phyloP scores from a whole-genome alignment of 495 filamentous ascomycete genomes.

The Daldinia decipiens region DNA sequence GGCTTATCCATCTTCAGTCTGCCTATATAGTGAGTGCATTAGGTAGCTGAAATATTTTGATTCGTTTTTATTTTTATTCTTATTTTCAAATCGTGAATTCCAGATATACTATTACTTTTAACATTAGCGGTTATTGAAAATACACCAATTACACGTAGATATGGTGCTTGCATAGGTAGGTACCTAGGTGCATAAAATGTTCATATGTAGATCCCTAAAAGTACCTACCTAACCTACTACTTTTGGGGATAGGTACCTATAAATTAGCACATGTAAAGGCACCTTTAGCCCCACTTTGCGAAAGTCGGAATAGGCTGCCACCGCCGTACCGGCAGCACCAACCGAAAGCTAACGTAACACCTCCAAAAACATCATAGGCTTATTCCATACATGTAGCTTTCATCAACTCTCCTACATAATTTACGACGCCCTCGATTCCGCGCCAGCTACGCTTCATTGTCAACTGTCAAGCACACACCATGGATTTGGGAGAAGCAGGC shows the following conservation, averaged over 20 bases:
- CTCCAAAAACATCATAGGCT: constrained; percentile 27
- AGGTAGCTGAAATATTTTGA: neutral
- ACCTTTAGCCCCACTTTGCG: constrained; percentile 15
- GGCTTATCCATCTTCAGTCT: neutral
- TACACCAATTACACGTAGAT: neutral
- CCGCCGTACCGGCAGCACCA: constrained; percentile 17
- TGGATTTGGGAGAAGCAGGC: constrained; percentile 72
- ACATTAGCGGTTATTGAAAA: no score
- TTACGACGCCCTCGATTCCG: constrained; percentile 26
- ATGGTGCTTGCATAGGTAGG: no score
- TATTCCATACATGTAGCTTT: constrained; percentile 9
- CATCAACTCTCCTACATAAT: constrained; percentile 4
- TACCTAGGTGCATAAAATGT: no score
- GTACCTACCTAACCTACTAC: neutral
- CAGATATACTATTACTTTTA: neutral
- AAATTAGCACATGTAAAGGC: neutral
- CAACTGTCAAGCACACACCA: constrained; percentile 39
- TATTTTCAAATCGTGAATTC: neutral
- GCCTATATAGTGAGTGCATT: neutral
- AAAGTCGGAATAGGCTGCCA: constrained; percentile 23
- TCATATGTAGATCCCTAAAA: neutral
- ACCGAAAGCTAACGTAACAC: constrained; percentile 28
- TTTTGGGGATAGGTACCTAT: no score
- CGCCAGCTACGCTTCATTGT: neutral
- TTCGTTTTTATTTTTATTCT: no score